Base-by-base conservation (phyloP, 768 basidiomycete species). In the Russula lepida region DNA sequence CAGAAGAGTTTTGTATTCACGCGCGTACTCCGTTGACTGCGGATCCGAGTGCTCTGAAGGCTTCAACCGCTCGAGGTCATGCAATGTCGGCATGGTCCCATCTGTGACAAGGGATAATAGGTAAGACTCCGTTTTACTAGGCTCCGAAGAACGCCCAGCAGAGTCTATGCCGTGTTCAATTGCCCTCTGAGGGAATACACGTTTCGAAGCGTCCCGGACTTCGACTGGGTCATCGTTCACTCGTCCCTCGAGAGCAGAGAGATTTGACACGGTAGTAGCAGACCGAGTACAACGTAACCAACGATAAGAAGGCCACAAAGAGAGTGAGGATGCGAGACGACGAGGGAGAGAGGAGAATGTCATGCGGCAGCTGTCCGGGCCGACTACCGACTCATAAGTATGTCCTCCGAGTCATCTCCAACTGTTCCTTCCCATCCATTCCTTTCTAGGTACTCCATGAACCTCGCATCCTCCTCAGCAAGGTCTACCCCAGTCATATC, bases 401-500 rank as follows among this genome's bases (percentile, higher is more conserved):
- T n/a, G 27, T 64, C 68, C 27, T 37, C 35, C 66, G 68, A 30
- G 30, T 77, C 77, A 46, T 78, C 80, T 9, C 86, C 86, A 28
- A 87, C 76, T 52, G 77, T 73, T 15, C 86, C 85, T 58, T 78
- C 71, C 85, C 86, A 88, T 15, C 85, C 86, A 67, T 86, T 81
- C 2, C 77, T 81, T 4, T 74, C 71, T 37, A 88, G 73, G 70
- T 82, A 88, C 60, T 75, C 70, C 72, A 82, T 75, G 69, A 87
- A 88, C 56, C 77, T 80, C 21, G 72, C 75, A 67, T 88, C 86
- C 68, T 86, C 86, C 9, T 84, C 83, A 3, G 79, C 81, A 11
- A 88, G 77, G 69, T 88, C 86, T 3, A 81, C 74, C 1, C 83
- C 82, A 23, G 84, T 85, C 79, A 82, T 81, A 67, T 85, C 83